These are phyloP conservation scores for Saccharomycopsis hybrid DNA, from an alignment of 1,139 yeast genomes.

Conservation along the genomic window DNA sequence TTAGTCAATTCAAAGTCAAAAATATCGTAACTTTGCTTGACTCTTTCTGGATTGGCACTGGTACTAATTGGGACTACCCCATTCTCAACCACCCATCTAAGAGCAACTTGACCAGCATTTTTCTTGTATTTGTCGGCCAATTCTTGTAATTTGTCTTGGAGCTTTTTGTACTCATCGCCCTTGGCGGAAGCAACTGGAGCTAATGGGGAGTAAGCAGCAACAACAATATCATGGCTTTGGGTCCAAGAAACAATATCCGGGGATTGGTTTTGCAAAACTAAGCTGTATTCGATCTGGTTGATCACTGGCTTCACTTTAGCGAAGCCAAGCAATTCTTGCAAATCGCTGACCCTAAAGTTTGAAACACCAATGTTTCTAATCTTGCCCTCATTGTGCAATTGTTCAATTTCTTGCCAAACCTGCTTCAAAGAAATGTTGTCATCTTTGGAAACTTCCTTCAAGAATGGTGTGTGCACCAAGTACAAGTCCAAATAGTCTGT, in stretches of 20 bases:
- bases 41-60: constrained; percentile 52
- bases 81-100: constrained; percentile 61
- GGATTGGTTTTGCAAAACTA: constrained; percentile 65
- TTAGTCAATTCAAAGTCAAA: constrained; percentile 47
- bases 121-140: constrained; percentile 50
- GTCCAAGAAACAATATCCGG: constrained; percentile 57
- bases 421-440: constrained; percentile 36
- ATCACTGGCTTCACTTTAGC: constrained; percentile 51
- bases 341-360: constrained; percentile 43
- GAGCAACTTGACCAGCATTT: constrained; percentile 54
- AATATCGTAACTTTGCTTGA: constrained; percentile 47
- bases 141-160: constrained; percentile 33
- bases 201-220: constrained; percentile 69
- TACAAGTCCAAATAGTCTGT: constrained; percentile 65
- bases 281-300: constrained; percentile 65
- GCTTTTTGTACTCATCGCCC: constrained; percentile 28
- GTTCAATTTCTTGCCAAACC: constrained; percentile 46
- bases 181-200: constrained; percentile 26
- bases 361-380: constrained; percentile 62
- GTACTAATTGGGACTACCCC: constrained; percentile 71
- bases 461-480: constrained; percentile 60
- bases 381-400: constrained; percentile 40
- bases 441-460: constrained; percentile 23
- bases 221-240: constrained; percentile 42
- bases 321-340: constrained; percentile 38